These are phyloP conservation scores for Angomonas deanei DNA, from an alignment of 208 protist genomes.

Conservation along the genomic window DNA sequence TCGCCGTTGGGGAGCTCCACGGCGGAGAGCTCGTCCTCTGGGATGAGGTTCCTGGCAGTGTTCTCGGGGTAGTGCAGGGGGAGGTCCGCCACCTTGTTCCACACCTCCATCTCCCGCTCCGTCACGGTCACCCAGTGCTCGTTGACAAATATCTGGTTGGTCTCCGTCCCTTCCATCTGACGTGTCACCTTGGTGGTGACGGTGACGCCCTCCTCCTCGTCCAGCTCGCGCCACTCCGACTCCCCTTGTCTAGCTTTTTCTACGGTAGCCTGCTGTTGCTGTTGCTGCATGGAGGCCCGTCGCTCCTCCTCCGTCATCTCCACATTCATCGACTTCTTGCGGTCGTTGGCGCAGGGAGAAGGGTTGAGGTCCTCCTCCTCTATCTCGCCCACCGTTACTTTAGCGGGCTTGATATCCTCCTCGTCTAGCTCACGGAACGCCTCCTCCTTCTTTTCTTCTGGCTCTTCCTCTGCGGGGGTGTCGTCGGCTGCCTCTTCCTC, in stretches of 20 bases:
- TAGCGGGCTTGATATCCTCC: conserved; percentile 3
- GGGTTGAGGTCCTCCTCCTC: neutral
- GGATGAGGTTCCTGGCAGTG: conserved; percentile 26
- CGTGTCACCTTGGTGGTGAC: neutral
- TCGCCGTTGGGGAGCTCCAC: conserved; percentile 7
- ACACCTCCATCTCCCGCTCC: conserved; percentile 52
- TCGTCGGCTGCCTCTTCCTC: conserved; percentile 2
- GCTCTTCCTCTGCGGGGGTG: neutral
- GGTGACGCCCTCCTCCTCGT: conserved; percentile 4
- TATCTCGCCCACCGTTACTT: neutral
- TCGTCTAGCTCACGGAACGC: conserved; percentile 2
- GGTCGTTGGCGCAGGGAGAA: neutral
- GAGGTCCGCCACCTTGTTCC: conserved; percentile 47
- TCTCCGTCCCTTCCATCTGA: neutral
- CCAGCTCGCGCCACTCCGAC: no score
- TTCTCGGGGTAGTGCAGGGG: conserved; percentile 48
- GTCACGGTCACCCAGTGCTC: conserved; percentile 53
- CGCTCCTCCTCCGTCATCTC: neutral
- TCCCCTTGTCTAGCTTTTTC: neutral
- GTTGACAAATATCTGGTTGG: conserved; percentile 50
- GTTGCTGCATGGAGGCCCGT: neutral
- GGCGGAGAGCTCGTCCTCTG: conserved; percentile 8
- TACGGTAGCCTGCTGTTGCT: conserved; percentile 1
- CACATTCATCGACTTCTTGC: conserved; percentile 1
- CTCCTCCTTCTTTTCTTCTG: conserved; percentile 8